Evolutionary conservation across 805 yeast species (phyloP), one percentile per base, ranked within the genome.

Genomic region (Wickerhamiella sorbophila): DNA sequence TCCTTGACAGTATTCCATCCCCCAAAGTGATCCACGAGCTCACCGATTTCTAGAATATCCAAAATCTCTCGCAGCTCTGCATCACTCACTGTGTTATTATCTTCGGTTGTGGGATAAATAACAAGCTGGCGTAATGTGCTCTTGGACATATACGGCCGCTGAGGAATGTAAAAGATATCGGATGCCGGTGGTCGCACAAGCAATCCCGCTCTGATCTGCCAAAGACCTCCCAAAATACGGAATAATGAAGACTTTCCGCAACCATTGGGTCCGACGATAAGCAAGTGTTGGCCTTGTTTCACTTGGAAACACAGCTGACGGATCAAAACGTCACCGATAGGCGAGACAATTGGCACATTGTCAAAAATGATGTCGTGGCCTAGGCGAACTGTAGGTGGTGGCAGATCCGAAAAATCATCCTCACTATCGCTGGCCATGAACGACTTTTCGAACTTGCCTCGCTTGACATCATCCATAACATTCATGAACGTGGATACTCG

Each of bases 191-290:
- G 94, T 21, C 82, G 73, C 4, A 70, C 70, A 32, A 83, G 69
- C 19, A 62, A 57, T 26, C 72, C 73, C 26, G 65, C 62, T 36
- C 70, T 65, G 17, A 86, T 77, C 2, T 91, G 94, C 97, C 97
- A 87, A 50, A 87, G 67, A 0, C 95, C 95, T 42, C 96, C 95
- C 37, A 87, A 69, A 53, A 87, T 74, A 56, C 97, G 72, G 60
- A 87, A 87, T 44, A 87, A 64, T 0, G 96, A 87, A 0, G 95
- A 86, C 62, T 87, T 87, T 21, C 97, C 97, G 48, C 94, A 82
- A 1, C 97, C 97, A 56, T 87, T 87, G 12, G 96, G 96, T 0
- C 97, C 97, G 8, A 88, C 86, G 56, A 87, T 86, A 41, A 87
- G 67, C 39, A 87, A 65, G 60, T 87, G 91, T 40, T 86, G 78